Conservation (phyloP, 2,329 filamentous ascomycete genomes). For the Aureobasidium lini region DNA sequence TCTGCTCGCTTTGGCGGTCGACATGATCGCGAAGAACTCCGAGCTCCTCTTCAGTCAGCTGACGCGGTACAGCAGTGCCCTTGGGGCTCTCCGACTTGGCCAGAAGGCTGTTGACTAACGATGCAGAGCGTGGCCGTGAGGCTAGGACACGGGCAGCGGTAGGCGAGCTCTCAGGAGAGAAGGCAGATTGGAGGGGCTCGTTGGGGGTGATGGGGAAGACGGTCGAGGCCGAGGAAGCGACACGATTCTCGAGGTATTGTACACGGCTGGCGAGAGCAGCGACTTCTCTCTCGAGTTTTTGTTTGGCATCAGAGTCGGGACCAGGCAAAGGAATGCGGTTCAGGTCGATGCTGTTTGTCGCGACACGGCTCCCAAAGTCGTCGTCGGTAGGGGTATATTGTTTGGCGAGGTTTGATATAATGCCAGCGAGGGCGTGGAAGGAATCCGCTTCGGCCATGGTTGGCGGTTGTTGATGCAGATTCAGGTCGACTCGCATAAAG, state of each 20-base stretch:
- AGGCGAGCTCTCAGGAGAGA: constrained; percentile 50
- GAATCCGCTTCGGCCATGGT: constrained; percentile 30
- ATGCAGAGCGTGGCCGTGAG: constrained; percentile 26
- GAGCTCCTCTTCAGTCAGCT: constrained; percentile 72
- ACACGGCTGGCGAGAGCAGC: constrained; percentile 69
- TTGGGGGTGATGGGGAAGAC: constrained; percentile 72
- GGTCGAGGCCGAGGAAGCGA: constrained; percentile 38
- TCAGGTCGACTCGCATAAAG: constrained; percentile 8
- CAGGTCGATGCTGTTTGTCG: constrained; percentile 44
- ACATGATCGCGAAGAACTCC: constrained; percentile 83
- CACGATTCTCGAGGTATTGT: constrained; percentile 72
- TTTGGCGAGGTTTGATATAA: constrained; percentile 41
- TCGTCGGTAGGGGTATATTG: constrained; percentile 37
- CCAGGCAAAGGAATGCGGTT: constrained; percentile 67
- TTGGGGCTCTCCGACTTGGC: constrained; percentile 45
- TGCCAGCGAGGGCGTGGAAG: constrained; percentile 30
- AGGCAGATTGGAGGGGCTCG: constrained; percentile 50
- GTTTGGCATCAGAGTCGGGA: constrained; percentile 65
- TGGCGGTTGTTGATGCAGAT: constrained; percentile 13
- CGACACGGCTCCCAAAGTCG: constrained; percentile 37
- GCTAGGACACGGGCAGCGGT: constrained; percentile 24
- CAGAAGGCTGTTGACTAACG: constrained; percentile 46
- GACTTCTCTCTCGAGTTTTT: constrained; percentile 73
- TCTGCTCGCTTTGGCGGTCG: constrained; percentile 86
- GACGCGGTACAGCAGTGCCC: constrained; percentile 40